A percentile compares a stretch with the other conserved stretches of the same genome.
These are phyloP conservation scores for Suillus bovinus DNA, from an alignment of 768 basidiomycete genomes.

Conservation along the genomic window DNA sequence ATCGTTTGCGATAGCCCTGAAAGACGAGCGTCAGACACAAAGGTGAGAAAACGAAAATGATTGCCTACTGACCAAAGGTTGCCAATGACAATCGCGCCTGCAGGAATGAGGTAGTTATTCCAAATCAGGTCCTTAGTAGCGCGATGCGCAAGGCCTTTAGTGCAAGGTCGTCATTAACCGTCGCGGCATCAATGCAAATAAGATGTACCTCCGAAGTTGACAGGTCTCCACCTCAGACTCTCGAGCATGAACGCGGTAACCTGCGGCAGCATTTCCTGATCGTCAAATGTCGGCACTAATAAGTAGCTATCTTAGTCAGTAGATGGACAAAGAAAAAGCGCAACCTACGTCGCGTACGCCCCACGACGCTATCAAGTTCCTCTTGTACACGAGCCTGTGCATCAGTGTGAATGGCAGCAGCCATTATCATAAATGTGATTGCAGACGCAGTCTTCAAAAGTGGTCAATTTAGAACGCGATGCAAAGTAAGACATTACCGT, in stretches of 20 bases:
- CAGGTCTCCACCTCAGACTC: slow-evolving; percentile 38
- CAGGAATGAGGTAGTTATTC: slow-evolving; percentile 40
- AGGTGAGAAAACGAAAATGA: neutral
- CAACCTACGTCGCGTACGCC: slow-evolving; percentile 32
- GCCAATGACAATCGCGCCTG: slow-evolving; percentile 38
- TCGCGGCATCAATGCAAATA: neutral
- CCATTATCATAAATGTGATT: slow-evolving; percentile 55
- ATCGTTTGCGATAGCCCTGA: slow-evolving; percentile 49
- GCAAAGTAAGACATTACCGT: slow-evolving; percentile 29
- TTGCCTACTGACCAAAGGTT: slow-evolving; percentile 36
- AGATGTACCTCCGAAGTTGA: slow-evolving; percentile 28
- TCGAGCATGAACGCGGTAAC: slow-evolving; percentile 40
- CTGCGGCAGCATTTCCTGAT: slow-evolving; percentile 34
- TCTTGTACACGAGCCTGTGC: slow-evolving; percentile 50
- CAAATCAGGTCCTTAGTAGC: slow-evolving; percentile 56
- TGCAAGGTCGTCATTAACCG: slow-evolving; percentile 10
- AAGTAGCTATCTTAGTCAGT: neutral
- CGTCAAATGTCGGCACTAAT: slow-evolving; percentile 39
- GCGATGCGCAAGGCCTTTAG: slow-evolving; percentile 57
- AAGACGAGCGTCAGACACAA: neutral
- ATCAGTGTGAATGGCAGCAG: slow-evolving; percentile 51
- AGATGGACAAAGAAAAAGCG: neutral
- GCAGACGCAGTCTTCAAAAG: slow-evolving; percentile 40
- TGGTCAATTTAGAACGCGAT: neutral
- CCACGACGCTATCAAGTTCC: slow-evolving; percentile 53